These are phyloP conservation scores for Voacanga thouarsii DNA, from an alignment of 257 asterid species.

Conservation along the genomic window DNA sequence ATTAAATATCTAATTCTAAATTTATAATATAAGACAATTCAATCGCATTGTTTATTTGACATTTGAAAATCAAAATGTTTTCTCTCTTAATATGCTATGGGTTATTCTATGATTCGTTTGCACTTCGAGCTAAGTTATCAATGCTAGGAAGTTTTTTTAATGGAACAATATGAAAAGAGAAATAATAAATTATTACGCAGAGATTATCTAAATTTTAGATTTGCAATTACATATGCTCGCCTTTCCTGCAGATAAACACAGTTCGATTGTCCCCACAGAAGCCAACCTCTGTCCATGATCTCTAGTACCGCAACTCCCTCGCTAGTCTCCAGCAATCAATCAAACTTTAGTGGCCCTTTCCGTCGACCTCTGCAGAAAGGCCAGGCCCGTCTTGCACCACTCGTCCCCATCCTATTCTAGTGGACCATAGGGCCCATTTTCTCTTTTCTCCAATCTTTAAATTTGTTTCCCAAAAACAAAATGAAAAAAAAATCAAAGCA, in stretches of 20 bases:
- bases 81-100: not conserved
- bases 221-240: constrained; percentile 3
- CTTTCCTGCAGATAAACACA: not conserved
- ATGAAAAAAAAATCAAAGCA: not conserved
- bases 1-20: no score
- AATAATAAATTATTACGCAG: not conserved
- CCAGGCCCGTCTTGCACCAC: constrained; percentile 31
- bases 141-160: not conserved
- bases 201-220: not conserved
- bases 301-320: constrained; percentile 4
- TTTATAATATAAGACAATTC: no score
- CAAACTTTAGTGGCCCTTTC: constrained; percentile 27
- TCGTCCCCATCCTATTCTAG: constrained; percentile 19
- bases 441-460: not conserved
- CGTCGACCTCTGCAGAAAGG: constrained; percentile 24
- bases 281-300: constrained; percentile 7
- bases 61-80: not conserved
- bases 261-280: constrained; percentile 1
- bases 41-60: not conserved
- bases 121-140: no score
- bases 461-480: not conserved
- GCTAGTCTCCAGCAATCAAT: constrained; percentile 25
- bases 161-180: not conserved
- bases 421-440: constrained; percentile 23
- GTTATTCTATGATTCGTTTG: not conserved